phyloP scores from a whole-genome alignment of 768 basidiomycete species.

The Suillus lakei region DNA sequence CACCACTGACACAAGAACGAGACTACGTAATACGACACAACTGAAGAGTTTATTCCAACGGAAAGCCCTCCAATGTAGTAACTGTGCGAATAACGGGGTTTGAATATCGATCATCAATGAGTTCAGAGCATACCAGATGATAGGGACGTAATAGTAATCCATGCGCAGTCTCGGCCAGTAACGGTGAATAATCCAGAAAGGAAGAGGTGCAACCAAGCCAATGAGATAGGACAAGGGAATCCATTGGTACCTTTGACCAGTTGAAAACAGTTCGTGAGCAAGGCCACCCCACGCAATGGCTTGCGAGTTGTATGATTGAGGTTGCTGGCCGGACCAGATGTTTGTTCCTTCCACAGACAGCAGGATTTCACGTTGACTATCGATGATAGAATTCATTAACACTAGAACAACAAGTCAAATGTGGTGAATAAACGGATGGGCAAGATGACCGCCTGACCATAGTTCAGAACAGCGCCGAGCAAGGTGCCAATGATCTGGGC shows the following conservation, averaged over 20 bases:
- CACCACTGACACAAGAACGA: constrained; percentile 44
- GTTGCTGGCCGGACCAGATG: constrained; percentile 37
- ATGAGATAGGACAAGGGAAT: constrained; percentile 42
- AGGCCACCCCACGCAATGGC: constrained; percentile 47
- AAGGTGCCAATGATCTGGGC: constrained; percentile 62
- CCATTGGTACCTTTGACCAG: constrained; percentile 39
- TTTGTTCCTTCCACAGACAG: constrained; percentile 58
- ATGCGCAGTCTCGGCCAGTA: constrained; percentile 37
- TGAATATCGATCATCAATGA: constrained; percentile 5
- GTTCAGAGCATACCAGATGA: constrained; percentile 27
- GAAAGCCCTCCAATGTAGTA: constrained; percentile 21
- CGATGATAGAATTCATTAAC: constrained; percentile 64
- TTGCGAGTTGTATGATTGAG: constrained; percentile 35
- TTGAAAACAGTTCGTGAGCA: constrained; percentile 37
- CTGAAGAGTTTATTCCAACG: constrained; percentile 34
- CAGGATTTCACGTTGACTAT: constrained; percentile 52
- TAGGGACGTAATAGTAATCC: constrained; percentile 34
- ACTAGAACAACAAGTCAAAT: constrained; percentile 35
- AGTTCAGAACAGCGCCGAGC: constrained; percentile 54
- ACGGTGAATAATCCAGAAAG: constrained; percentile 45
- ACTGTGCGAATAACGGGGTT: constrained; percentile 13
- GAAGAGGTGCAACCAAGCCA: constrained; percentile 42
- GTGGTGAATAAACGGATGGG: background rate
- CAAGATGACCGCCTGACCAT: constrained; percentile 31
- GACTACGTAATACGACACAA: constrained; percentile 21